These are phyloP conservation scores for Gyrodon lividus DNA, from an alignment of 768 basidiomycete genomes.

Conservation along the genomic window DNA sequence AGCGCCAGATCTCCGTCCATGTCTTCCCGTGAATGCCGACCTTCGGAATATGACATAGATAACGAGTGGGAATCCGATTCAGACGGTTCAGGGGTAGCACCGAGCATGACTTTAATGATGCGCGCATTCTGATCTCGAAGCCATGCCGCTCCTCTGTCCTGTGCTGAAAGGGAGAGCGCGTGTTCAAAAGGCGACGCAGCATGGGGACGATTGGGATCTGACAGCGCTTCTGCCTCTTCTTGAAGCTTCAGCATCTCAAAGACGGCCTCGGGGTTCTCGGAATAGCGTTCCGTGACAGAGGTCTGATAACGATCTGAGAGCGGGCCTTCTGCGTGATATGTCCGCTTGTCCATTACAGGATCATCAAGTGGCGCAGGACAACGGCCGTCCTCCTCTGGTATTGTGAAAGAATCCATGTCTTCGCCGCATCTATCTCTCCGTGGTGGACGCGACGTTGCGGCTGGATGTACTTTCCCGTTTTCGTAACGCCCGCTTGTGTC, in stretches of 20 bases:
- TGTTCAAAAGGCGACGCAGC: conserved; percentile 40
- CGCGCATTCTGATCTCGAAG: conserved; percentile 78
- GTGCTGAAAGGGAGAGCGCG: conserved; percentile 44
- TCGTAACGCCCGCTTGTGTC: conserved; percentile 39
- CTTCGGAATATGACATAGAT: conserved; percentile 29
- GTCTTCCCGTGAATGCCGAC: conserved; percentile 37
- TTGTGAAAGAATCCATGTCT: conserved; percentile 2
- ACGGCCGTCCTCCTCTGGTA: conserved; percentile 4
- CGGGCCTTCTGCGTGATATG: conserved; percentile 16
- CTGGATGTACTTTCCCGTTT: conserved; percentile 3
- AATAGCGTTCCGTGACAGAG: conserved; percentile 30
- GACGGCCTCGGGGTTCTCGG: conserved; percentile 44
- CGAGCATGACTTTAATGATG: conserved; percentile 58
- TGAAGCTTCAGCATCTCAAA: conserved; percentile 57
- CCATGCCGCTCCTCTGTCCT: conserved; percentile 77
- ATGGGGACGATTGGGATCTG: conserved; percentile 29
- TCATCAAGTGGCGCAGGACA: not conserved
- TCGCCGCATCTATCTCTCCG: not conserved
- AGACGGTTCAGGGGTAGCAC: conserved; percentile 55
- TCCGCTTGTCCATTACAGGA: not conserved
- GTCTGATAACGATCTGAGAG: conserved; percentile 31
- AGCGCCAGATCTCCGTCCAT: conserved; percentile 64
- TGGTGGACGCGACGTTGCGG: not conserved
- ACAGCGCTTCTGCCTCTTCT: conserved; percentile 32
- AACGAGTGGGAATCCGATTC: conserved; percentile 51